Evolutionary conservation across 2,329 filamentous ascomycete genomes (phyloP).

Genomic region (Parascedosporium putredinis): DNA sequence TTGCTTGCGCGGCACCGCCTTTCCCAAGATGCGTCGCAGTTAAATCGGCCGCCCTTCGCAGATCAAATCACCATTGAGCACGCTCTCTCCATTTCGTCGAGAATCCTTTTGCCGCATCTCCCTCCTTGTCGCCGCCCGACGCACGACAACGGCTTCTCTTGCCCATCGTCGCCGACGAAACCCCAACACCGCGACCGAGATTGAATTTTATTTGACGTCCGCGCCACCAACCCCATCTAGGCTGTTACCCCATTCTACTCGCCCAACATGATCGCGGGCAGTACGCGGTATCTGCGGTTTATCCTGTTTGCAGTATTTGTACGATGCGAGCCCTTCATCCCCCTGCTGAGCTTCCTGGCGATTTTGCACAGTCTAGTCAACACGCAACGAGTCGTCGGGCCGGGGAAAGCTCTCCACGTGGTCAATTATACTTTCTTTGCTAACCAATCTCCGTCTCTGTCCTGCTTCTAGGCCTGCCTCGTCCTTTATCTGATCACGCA

Average conservation of each 20-base stretch:
- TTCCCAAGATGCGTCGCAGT: not conserved
- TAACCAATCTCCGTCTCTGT: not conserved
- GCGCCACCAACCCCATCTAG: not conserved
- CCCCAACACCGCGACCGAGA: no score
- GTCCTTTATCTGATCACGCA: constrained; percentile 75
- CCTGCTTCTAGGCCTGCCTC: constrained; percentile 44
- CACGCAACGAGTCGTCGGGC: no score
- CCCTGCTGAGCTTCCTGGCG: not conserved
- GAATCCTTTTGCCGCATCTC: not conserved
- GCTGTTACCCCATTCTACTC: not conserved
- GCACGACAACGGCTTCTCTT: no score
- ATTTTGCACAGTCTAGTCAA: no score
- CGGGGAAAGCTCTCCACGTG: no score
- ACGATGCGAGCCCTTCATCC: constrained; percentile 27
- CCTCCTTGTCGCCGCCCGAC: no score
- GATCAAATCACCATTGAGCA: no score
- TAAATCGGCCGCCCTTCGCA: not conserved
- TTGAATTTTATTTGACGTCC: not conserved
- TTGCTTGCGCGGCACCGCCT: not conserved
- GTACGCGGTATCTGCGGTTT: constrained; percentile 64
- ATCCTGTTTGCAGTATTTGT: constrained; percentile 79
- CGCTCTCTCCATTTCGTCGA: no score
- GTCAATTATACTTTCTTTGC: no score
- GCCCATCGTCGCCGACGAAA: no score
- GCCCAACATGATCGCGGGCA: constrained; percentile 50